Conservation (phyloP, 2,329 filamentous ascomycete genomes). For the Colletotrichum sidae region DNA sequence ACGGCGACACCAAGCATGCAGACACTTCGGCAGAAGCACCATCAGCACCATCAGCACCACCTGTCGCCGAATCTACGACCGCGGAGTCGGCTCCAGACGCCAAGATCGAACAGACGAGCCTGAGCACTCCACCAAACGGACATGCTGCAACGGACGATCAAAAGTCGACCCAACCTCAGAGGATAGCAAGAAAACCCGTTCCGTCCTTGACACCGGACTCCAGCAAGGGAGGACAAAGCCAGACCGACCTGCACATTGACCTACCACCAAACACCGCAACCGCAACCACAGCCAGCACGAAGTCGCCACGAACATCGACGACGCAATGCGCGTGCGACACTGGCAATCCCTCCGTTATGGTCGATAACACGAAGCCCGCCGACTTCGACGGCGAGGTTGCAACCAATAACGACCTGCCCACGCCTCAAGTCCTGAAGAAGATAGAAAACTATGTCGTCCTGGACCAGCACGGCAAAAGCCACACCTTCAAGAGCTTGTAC, state of each 20-base stretch:
- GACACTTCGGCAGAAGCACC: background rate
- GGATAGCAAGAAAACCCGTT: background rate
- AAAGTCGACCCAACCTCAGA: background rate
- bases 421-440: slow-evolving; percentile 58
- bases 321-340: slow-evolving; percentile 20
- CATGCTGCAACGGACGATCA: slow-evolving; percentile 20
- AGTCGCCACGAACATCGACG: slow-evolving; percentile 28
- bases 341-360: slow-evolving; percentile 43
- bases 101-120: background rate
- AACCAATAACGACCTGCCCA: slow-evolving; percentile 67
- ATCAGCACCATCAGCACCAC: background rate
- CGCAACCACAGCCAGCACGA: slow-evolving; percentile 13
- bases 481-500: slow-evolving; percentile 73
- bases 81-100: background rate
- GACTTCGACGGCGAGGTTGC: slow-evolving; percentile 69
- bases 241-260: slow-evolving; percentile 6
- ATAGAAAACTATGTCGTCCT: slow-evolving; percentile 69
- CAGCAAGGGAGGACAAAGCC: background rate
- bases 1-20: slow-evolving; percentile 24
- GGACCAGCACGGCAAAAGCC: slow-evolving; percentile 69
- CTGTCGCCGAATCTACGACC: background rate
- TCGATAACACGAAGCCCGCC: slow-evolving; percentile 54
- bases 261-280: slow-evolving; percentile 11
- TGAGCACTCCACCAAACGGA: slow-evolving; percentile 2
- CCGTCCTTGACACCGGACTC: slow-evolving; percentile 10